Percentiles rank a stretch among this genome's conserved stretches.
These are phyloP conservation scores for Talaromyces sp. DNA, from an alignment of 2,329 filamentous ascomycete genomes.

Conservation along the genomic window DNA sequence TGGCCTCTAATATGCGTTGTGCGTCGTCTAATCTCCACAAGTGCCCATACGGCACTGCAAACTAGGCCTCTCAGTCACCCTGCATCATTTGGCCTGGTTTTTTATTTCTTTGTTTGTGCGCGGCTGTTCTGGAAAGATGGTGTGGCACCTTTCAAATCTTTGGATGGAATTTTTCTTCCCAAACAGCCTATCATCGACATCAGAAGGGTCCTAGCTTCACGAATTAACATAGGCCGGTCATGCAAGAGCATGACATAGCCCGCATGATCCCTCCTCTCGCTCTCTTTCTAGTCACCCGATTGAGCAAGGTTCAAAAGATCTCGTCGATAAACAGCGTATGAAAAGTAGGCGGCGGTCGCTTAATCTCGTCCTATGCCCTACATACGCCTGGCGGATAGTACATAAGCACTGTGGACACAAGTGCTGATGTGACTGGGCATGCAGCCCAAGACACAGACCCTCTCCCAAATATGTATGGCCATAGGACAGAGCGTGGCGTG, in stretches of 20 bases:
- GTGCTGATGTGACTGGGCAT: constrained; percentile 9
- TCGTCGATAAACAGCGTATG: not conserved
- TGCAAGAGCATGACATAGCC: not conserved
- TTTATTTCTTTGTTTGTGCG: not conserved
- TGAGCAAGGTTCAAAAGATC: not conserved
- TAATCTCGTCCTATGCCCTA: not conserved
- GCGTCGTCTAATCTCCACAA: constrained; percentile 7
- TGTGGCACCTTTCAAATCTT: not conserved
- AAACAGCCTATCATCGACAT: constrained; percentile 6
- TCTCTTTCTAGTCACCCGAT: not conserved
- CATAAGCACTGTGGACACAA: not conserved
- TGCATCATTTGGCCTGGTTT: not conserved
- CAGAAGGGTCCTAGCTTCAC: not conserved
- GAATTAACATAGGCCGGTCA: not conserved
- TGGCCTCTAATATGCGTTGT: constrained; percentile 8
- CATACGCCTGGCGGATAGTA: not conserved
- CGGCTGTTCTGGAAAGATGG: not conserved
- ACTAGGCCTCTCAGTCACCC: constrained; percentile 1
- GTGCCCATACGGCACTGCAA: constrained; percentile 8
- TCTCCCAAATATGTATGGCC: not conserved
- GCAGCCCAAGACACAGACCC: constrained; percentile 7
- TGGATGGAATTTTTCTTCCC: not conserved
- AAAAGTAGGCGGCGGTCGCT: constrained; percentile 1
- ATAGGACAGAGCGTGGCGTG: constrained; percentile 7
- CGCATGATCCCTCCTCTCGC: constrained; percentile 7